A percentile compares a stretch with the other conserved stretches of the same genome.
These are phyloP conservation scores for Aspergillus uvarum DNA, from an alignment of 2,329 filamentous ascomycete species.

Conservation along the genomic window DNA sequence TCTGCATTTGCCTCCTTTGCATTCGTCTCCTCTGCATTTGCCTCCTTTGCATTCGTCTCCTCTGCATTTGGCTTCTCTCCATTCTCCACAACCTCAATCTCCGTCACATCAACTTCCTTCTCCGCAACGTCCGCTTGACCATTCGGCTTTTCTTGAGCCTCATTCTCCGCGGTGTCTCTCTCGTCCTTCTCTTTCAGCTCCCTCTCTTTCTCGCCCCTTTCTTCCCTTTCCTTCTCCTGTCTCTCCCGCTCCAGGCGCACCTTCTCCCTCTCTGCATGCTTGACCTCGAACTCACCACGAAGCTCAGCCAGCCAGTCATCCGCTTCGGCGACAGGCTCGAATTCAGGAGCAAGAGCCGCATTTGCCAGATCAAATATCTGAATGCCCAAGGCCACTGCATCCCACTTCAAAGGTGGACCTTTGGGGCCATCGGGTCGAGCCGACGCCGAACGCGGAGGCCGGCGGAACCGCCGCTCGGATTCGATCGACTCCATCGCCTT, in stretches of 20 bases:
- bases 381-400: conserved; percentile 11
- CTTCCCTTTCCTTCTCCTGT: conserved; percentile 12
- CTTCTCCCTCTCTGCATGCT: conserved; percentile 6
- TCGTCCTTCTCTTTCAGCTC: neutral
- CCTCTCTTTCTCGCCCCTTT: neutral
- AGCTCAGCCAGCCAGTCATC: conserved; percentile 19
- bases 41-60: no score
- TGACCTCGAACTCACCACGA: conserved; percentile 11
- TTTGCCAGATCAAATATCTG: conserved; percentile 19
- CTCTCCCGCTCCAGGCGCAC: neutral
- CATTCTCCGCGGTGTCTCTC: neutral
- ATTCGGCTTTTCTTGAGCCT: no score
- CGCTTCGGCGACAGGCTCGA: conserved; percentile 11
- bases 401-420: neutral
- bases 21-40: no score
- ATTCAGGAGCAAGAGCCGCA: conserved; percentile 16
- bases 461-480: conserved; percentile 21
- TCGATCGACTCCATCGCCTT: conserved; percentile 21
- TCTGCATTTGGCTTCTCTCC: neutral
- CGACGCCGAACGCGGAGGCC: conserved; percentile 15
- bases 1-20: no score
- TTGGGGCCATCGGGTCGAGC: conserved; percentile 8
- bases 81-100: neutral
- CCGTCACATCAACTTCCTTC: neutral
- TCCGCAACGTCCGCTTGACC: no score